These are phyloP conservation scores for Rutidosis leptorrhynchoides DNA, from an alignment of 129 eudicot genomes.

Conservation along the genomic window DNA sequence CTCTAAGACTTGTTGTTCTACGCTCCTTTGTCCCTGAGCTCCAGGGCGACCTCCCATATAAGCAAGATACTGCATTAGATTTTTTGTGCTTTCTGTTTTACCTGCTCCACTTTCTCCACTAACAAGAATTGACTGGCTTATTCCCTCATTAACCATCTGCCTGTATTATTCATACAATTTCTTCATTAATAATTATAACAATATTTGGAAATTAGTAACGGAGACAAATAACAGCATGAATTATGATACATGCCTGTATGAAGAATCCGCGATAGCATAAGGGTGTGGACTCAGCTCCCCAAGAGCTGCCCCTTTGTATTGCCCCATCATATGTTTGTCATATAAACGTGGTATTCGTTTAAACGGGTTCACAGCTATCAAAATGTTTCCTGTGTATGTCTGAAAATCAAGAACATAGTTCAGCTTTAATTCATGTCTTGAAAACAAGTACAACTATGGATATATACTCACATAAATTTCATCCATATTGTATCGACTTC, in stretches of 20 bases:
- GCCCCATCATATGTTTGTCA: constrained; percentile 63
- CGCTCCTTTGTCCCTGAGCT: constrained; percentile 55
- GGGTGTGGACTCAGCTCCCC: constrained; percentile 96
- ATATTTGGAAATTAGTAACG: not conserved
- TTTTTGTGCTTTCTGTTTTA: constrained; percentile 90
- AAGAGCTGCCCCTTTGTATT: constrained; percentile 77
- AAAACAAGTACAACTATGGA: not conserved
- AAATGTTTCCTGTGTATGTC: constrained; percentile 93
- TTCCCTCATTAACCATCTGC: constrained; percentile 79
- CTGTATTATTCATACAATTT: constrained; percentile 41
- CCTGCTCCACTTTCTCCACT: constrained; percentile 99
- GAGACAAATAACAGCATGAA: constrained; percentile 7
- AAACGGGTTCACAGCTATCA: constrained; percentile 95
- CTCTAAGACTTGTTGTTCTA: constrained; percentile 95
- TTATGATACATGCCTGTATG: constrained; percentile 65
- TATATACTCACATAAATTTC: constrained; percentile 80
- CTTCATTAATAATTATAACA: constrained; percentile 9
- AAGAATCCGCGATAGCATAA: constrained; percentile 87
- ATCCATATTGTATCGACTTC: constrained; percentile 63
- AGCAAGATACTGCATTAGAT: constrained; percentile 92
- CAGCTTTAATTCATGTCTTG: not conserved
- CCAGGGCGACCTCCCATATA: constrained; percentile 77
- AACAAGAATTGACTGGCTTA: constrained; percentile 88
- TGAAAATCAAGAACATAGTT: constrained; percentile 39
- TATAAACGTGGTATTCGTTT: constrained; percentile 79